A percentile compares a stretch with the other conserved stretches of the same genome.
phyloP scores from a whole-genome alignment of 352 stramenopile genomes.

The Phytophthora nicotianae region DNA sequence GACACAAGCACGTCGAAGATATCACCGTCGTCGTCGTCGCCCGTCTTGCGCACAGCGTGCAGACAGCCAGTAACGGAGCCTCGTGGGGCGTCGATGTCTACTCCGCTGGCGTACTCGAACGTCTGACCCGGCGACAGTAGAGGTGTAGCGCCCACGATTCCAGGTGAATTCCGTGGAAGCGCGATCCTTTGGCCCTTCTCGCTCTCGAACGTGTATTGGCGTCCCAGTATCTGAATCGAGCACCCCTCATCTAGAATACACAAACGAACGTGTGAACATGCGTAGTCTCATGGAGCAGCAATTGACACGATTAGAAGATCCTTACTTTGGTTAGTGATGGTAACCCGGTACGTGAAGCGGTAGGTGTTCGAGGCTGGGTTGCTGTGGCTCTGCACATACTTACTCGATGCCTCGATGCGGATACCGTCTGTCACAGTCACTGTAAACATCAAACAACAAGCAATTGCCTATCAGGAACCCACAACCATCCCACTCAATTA shows the following conservation, averaged over 20 bases:
- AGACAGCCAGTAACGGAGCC: constrained; percentile 72
- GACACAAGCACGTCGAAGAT: constrained; percentile 76
- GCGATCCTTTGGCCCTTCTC: constrained; percentile 63
- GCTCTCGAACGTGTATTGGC: constrained; percentile 82
- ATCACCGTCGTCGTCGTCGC: constrained; percentile 33
- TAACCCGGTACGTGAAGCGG: constrained; percentile 81
- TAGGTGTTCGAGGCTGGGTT: constrained; percentile 55
- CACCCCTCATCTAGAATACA: constrained; percentile 44
- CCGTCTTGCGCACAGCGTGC: constrained; percentile 50
- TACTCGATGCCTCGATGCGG: constrained; percentile 75
- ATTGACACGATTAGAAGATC: background rate
- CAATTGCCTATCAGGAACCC: background rate
- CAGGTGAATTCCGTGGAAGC: constrained; percentile 67
- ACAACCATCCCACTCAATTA: background rate
- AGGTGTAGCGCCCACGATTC: constrained; percentile 71
- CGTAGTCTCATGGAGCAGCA: constrained; percentile 2
- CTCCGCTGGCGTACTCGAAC: constrained; percentile 83
- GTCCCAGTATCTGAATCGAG: constrained; percentile 69
- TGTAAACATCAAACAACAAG: constrained; percentile 21
- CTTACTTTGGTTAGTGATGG: constrained; percentile 79
- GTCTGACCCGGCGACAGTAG: constrained; percentile 66
- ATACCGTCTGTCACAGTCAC: constrained; percentile 73
- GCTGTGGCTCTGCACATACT: constrained; percentile 66
- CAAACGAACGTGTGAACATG: constrained; percentile 12
- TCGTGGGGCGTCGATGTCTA: constrained; percentile 71